phyloP scores from a whole-genome alignment of 1,284 basidiomycete species.

The Puccinia hordei region DNA sequence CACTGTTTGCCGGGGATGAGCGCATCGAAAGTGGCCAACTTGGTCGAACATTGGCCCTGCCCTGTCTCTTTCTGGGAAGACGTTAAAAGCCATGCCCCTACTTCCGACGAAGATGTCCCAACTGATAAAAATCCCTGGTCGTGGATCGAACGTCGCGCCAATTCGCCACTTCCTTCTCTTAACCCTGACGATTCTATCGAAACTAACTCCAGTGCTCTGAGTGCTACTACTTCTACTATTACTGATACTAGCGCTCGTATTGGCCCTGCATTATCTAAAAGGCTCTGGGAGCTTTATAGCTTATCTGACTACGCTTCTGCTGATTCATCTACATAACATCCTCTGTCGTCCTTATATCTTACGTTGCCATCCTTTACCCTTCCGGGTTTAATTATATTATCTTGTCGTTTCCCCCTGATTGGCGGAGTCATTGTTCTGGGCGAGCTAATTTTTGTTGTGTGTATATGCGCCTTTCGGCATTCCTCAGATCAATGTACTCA shows the following conservation, averaged over 20 bases:
- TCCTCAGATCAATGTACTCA: too few relatives aligned
- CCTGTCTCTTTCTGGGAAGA: conserved; percentile 61
- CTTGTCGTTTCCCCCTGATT: too few relatives aligned
- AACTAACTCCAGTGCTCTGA: too few relatives aligned
- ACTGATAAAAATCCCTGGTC: conserved; percentile 12
- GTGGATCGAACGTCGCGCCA: conserved; percentile 23
- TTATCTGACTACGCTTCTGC: conserved; percentile 19
- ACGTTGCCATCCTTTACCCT: too few relatives aligned
- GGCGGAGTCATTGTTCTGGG: too few relatives aligned
- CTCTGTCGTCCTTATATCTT: background rate
- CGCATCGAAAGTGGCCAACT: conserved; percentile 63
- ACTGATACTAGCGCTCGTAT: background rate
- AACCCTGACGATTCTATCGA: background rate
- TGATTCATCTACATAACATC: background rate
- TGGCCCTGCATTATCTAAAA: conserved; percentile 29
- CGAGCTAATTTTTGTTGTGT: too few relatives aligned
- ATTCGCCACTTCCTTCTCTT: background rate
- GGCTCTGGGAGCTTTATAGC: conserved; percentile 32
- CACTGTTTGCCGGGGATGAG: conserved; percentile 64
- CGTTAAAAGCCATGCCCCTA: background rate
- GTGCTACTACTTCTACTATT: too few relatives aligned
- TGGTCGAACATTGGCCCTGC: conserved; percentile 63
- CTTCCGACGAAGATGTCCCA: background rate
- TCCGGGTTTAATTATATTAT: too few relatives aligned
- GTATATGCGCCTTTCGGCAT: too few relatives aligned